phyloP scores from a whole-genome alignment of 257 asterid species.

The Solanum phureja region DNA sequence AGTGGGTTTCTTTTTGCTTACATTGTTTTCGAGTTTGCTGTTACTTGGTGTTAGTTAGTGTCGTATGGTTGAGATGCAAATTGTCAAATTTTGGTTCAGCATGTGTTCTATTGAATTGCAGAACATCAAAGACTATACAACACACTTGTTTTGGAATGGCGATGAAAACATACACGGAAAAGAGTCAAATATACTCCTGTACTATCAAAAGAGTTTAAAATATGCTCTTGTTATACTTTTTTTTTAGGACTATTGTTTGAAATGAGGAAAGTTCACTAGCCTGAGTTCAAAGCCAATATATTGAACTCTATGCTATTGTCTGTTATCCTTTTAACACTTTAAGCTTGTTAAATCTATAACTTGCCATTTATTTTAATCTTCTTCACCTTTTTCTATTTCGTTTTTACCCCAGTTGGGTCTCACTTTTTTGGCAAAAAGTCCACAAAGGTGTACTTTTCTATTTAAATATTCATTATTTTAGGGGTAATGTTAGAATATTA shows the following conservation, averaged over 20 bases:
- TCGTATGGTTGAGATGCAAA: neutral
- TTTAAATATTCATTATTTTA: too few species aligned
- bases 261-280: neutral
- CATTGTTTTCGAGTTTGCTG: neutral
- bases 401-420: neutral
- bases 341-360: neutral
- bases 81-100: neutral
- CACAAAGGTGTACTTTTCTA: neutral
- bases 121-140: neutral
- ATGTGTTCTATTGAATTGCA: neutral
- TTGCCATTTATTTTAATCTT: neutral
- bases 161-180: neutral
- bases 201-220: neutral
- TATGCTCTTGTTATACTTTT: neutral
- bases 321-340: neutral
- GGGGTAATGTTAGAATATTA: neutral
- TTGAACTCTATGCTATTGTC: conserved; percentile 23
- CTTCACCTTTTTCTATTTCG: neutral
- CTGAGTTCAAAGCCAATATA: conserved; percentile 35
- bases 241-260: neutral
- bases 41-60: neutral
- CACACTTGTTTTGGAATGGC: neutral
- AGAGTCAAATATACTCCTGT: too few species aligned
- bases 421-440: too few species aligned
- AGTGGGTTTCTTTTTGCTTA: neutral